Conservation (phyloP, 2,329 filamentous ascomycete species). For the Colletotrichum tabaci region DNA sequence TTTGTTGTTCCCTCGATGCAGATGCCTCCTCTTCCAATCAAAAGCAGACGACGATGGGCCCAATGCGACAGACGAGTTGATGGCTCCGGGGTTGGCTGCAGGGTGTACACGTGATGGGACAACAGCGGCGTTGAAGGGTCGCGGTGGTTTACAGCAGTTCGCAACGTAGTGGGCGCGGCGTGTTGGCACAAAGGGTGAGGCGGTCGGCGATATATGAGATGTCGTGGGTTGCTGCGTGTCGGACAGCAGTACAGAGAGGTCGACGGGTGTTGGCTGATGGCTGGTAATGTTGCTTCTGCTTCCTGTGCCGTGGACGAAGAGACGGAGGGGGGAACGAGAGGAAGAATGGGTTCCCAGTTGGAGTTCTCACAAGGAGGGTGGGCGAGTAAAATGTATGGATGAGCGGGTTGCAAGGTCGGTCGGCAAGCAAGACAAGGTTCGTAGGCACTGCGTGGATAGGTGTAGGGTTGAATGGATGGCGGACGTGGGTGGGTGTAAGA, state of each 20-base stretch:
- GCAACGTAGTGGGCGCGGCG: conserved; percentile 15
- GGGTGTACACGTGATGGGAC: conserved; percentile 35
- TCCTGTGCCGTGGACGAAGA: background rate
- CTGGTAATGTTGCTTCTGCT: conserved; percentile 11
- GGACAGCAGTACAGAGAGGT: conserved; percentile 19
- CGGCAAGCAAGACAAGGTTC: conserved; percentile 1
- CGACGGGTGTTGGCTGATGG: conserved; percentile 13
- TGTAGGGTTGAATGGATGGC: conserved; percentile 5
- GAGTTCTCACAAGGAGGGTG: conserved; percentile 32
- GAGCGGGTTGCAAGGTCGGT: conserved; percentile 12
- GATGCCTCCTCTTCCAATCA: conserved; percentile 41
- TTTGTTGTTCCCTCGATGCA: conserved; percentile 39
- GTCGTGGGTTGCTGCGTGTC: conserved; percentile 19
- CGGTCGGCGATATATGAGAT: conserved; percentile 40
- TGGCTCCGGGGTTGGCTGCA: conserved; percentile 32
- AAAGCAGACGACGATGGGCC: conserved; percentile 11
- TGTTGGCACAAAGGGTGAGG: background rate
- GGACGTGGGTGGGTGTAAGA: conserved; percentile 13
- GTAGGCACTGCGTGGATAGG: background rate
- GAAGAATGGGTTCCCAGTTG: conserved; percentile 28
- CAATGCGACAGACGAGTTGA: conserved; percentile 33
- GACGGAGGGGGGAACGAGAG: conserved; percentile 16
- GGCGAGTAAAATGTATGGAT: conserved; percentile 38
- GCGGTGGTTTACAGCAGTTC: conserved; percentile 11
- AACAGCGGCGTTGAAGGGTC: conserved; percentile 23